Evolutionary conservation across 257 asterid genomes (phyloP).

Genomic region (Buddleja alternifolia): DNA sequence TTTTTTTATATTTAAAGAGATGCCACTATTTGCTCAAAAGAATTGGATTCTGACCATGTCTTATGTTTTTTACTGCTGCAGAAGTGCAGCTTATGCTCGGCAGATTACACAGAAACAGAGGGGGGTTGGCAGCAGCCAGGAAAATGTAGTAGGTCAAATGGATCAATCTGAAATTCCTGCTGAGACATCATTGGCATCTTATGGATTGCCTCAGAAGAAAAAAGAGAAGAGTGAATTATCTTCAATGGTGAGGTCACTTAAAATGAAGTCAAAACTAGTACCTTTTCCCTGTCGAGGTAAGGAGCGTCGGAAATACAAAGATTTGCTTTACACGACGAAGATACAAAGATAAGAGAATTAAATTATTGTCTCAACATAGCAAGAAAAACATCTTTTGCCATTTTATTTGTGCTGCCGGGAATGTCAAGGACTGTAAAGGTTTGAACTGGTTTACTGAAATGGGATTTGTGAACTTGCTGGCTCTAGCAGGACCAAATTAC

Average conservation of each 20-base stretch:
- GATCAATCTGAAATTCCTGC: background rate
- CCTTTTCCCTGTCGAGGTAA: conserved; percentile 36
- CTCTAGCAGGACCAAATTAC: no score
- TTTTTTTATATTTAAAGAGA: background rate
- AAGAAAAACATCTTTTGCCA: no score
- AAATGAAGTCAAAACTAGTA: conserved; percentile 58
- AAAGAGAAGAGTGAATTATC: conserved; percentile 56
- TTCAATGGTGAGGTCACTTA: conserved; percentile 50
- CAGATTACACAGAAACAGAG: no score
- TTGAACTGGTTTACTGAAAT: no score
- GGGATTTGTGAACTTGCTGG: no score
- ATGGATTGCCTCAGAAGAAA: conserved; percentile 20
- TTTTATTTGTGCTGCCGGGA: no score
- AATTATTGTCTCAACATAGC: no score
- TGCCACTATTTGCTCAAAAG: background rate
- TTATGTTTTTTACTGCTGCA: background rate
- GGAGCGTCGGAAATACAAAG: conserved; percentile 27
- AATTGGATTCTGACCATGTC: background rate
- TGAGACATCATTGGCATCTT: conserved; percentile 22
- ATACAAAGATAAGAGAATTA: background rate
- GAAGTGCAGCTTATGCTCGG: no score
- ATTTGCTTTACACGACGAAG: conserved; percentile 24
- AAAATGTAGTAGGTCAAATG: no score
- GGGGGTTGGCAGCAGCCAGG: no score
- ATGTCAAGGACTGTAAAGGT: no score